Evolutionary conservation across 345 rosid species (phyloP).

Genomic region (Linum usitatissimum): DNA sequence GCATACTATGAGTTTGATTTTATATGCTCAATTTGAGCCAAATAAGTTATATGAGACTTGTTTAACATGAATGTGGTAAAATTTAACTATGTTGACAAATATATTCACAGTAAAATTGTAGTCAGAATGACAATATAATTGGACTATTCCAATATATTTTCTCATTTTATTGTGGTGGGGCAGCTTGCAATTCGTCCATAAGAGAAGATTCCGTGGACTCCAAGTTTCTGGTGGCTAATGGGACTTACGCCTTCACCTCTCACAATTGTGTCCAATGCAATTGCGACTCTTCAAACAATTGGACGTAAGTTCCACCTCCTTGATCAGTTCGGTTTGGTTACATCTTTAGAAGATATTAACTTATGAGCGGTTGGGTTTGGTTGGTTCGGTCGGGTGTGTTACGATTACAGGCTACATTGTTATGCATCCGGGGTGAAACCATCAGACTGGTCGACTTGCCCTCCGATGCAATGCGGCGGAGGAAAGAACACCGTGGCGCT

Average conservation of each 20-base stretch:
- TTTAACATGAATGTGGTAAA: no score
- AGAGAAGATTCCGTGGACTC: slow-evolving; percentile 37
- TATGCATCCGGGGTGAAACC: slow-evolving; percentile 32
- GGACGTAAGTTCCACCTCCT: slow-evolving; percentile 39
- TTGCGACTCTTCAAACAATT: slow-evolving; percentile 45
- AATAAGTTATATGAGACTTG: no score
- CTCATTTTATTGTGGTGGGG: not conserved
- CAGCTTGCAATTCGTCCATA: slow-evolving; percentile 67
- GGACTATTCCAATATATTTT: no score
- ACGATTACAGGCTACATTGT: slow-evolving; percentile 24
- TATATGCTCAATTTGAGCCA: no score
- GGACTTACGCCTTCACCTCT: slow-evolving; percentile 47
- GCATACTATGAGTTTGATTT: no score
- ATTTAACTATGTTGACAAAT: no score
- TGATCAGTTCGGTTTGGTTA: not conserved
- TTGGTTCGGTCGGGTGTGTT: no score
- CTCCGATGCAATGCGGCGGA: slow-evolving; percentile 40
- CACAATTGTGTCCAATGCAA: slow-evolving; percentile 51
- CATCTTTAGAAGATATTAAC: not conserved
- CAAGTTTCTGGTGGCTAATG: slow-evolving; percentile 37
- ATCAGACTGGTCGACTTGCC: slow-evolving; percentile 35
- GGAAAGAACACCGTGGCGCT: slow-evolving; percentile 20
- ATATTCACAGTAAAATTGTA: no score
- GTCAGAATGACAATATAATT: no score
- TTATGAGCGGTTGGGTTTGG: not conserved